Percentiles rank a stretch among this genome's conserved stretches.
Conservation (phyloP, 1,139 yeast genomes). For the Yamadazyma atlantica region DNA sequence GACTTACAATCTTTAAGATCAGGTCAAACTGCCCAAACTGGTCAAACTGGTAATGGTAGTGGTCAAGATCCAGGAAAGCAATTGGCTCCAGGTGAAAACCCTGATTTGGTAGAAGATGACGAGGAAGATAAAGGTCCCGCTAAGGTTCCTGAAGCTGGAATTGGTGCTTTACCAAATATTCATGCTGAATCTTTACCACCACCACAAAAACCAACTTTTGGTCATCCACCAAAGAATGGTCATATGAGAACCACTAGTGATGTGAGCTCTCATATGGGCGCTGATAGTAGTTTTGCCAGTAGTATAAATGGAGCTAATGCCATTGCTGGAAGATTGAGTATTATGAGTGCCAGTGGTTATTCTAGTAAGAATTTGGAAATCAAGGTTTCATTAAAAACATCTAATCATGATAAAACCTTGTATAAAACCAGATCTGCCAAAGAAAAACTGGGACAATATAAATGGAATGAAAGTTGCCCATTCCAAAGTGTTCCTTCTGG, state of each 20-base stretch:
- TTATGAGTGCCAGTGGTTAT: constrained; percentile 44
- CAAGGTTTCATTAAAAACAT: constrained; percentile 51
- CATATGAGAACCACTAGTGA: constrained; percentile 26
- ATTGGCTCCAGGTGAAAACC: constrained; percentile 2
- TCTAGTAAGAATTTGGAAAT: constrained; percentile 40
- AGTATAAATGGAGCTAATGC: constrained; percentile 38
- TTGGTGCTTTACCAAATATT: constrained; percentile 34
- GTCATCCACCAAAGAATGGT: too few species aligned
- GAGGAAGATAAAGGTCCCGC: neutral
- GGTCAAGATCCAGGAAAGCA: constrained; percentile 1
- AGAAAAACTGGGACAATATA: constrained; percentile 42
- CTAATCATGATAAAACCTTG: constrained; percentile 56
- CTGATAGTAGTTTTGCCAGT: constrained; percentile 39
- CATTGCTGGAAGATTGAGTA: constrained; percentile 54
- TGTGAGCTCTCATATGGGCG: constrained; percentile 28
- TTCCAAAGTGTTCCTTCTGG: constrained; percentile 68
- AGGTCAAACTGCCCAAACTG: too few species aligned
- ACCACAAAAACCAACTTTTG: constrained; percentile 35
- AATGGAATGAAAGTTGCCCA: constrained; percentile 65
- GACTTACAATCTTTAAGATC: constrained; percentile 28
- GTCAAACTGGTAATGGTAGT: too few species aligned
- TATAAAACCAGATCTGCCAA: constrained; percentile 66
- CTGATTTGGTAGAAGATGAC: constrained; percentile 4
- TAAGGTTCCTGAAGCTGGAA: constrained; percentile 12
- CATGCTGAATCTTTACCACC: constrained; percentile 39